These are phyloP conservation scores for Salix arbutifolia DNA, from an alignment of 345 rosid species.

Conservation along the genomic window DNA sequence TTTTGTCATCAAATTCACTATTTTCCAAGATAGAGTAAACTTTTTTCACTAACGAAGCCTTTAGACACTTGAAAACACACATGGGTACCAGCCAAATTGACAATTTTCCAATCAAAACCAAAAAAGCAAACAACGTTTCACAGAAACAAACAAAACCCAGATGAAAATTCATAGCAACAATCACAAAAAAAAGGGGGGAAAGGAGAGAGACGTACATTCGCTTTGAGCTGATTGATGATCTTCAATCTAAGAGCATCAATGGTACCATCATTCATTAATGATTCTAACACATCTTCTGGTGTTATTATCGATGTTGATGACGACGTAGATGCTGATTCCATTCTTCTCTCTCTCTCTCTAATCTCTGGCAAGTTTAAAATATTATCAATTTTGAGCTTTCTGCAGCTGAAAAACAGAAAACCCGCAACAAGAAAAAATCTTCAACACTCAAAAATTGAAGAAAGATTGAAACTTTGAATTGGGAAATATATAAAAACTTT, in stretches of 20 bases:
- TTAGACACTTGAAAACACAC: no score
- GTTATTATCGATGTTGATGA: conserved; percentile 62
- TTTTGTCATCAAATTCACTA: no score
- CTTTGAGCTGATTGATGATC: conserved; percentile 87
- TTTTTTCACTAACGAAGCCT: neutral
- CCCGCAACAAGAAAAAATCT: neutral
- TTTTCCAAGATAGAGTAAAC: neutral
- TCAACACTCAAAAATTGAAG: neutral
- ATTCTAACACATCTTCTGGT: conserved; percentile 82
- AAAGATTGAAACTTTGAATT: neutral
- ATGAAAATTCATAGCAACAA: neutral
- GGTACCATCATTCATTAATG: conserved; percentile 85
- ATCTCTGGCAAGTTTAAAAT: no score
- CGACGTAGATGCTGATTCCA: conserved; percentile 23
- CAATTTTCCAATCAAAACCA: neutral
- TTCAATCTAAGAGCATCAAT: conserved; percentile 75
- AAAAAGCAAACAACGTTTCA: neutral
- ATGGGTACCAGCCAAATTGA: neutral
- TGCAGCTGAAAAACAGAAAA: neutral
- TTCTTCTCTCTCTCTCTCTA: neutral
- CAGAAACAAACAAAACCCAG: conserved; percentile 1
- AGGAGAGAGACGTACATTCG: conserved; percentile 50
- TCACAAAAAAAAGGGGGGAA: neutral
- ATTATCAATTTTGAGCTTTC: neutral
- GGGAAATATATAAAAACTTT: neutral